Evolutionary conservation across 2,329 filamentous ascomycete species (phyloP), one percentile per base, ranked within the genome.

Genomic region (Neoscytalidium dimidiatum): DNA sequence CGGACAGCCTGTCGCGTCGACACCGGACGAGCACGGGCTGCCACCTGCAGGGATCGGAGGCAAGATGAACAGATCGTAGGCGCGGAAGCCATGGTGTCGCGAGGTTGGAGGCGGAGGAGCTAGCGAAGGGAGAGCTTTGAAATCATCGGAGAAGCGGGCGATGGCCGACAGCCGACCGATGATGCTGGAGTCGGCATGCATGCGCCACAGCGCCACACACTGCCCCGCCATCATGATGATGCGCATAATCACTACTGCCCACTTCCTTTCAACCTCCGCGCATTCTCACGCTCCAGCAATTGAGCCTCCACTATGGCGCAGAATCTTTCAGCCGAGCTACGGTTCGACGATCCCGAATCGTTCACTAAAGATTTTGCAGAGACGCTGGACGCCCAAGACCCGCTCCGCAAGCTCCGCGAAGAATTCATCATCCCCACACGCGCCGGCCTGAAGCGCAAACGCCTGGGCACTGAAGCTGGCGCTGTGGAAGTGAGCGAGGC

Each of bases 351-450:
- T 23, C 52, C 13, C 63, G 73, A 58, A 57, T 68, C 77, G 6
- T 70, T 69, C 66, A 74, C 73, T 4, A 71, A 74, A 60, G 66
- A 70, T 3, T 78, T 74, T 67, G 74, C 76, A 14, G 68, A 66
- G 19, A 66, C 66, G 13, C 66, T 75, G 60, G 80, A 82, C 65
- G 71, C 67, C 9, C 70, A 74, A 52, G 79, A 82, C 67, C 70
- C 71, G 21, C 67, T 82, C 62, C 72, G 71, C 53, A 68, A 73
- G 29, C 71, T 82, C 63, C 85, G 92, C 33, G 79, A 87, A 26
- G 85, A 94, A 69, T 97, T 94, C 74, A 84, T 90, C 53, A 88
- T 96, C 51, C 93, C 93, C 0, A 90, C 90, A 3, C 92, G 88
- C 75, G 81, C 80, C 9, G 91, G 93, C 44, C 78, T 95, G 51